Base-by-base conservation (phyloP, 2,329 filamentous ascomycete genomes). In the Sporothrix euskadiensis region DNA sequence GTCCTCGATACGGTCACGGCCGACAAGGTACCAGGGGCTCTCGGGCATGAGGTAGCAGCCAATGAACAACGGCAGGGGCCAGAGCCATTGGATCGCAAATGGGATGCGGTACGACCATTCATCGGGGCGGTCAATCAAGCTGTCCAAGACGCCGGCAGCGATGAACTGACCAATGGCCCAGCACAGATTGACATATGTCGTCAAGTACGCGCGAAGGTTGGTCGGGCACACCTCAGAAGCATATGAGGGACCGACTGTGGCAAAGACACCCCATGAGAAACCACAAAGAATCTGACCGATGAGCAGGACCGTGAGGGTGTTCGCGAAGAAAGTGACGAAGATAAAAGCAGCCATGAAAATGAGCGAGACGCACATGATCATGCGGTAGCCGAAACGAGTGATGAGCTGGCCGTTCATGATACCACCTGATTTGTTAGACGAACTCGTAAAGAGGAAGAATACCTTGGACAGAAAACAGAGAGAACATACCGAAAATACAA, bases 391-490 rank as follows among this genome's bases (percentile, higher is more conserved):
- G 44, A 79, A 83, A 1, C 80, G 79, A 44, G 86, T 81, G 16
- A 84, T 82, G 16, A 87, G 76, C 69, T 85, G 81, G 4, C 87
- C 87, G 73, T 84, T 86, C 30, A 86, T 74, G 10, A 85, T 79
- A 30, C 65, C 65, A 19, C 65, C 63, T 66, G 12, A 7, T n/a
- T 22, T 44, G 22, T 66, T 49, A 49, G 61, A 6, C n/a, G 9
- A 14, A 19, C 16, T 26, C 0, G n/a, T 1, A 39, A 26, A 26
- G 26, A 26, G 26, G 26, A 26, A 26, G 26, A 2, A 26, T 26
- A 26, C 26, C 26, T 26, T 1, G 26, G 26, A 26, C 26, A 26
- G 26, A 26, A 26, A 26, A 26, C 26, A 39, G 9, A 32, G 44
- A 47, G 22, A 47, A 32, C 3, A 85, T 80, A 0, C 86, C 87